These are phyloP conservation scores for Macrolepiota albuminosa DNA, from an alignment of 768 basidiomycete species.

Conservation along the genomic window DNA sequence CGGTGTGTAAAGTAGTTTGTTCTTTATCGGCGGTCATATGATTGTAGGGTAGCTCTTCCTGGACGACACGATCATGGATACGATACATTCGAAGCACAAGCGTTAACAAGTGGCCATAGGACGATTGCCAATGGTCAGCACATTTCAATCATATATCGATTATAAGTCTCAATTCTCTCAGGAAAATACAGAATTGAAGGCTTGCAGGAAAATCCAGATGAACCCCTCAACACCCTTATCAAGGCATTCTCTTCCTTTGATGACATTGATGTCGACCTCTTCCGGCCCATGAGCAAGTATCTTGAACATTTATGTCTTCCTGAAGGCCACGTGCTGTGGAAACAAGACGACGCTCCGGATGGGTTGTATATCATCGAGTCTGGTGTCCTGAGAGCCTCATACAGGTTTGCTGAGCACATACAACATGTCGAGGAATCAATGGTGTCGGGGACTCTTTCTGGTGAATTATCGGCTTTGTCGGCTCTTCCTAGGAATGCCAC, in stretches of 20 bases:
- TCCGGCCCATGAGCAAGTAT: slow-evolving; percentile 63
- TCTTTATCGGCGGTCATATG: not conserved
- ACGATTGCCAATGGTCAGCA: slow-evolving; percentile 59
- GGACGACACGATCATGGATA: slow-evolving; percentile 49
- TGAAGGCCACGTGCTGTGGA: slow-evolving; percentile 66
- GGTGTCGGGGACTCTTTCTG: slow-evolving; percentile 90
- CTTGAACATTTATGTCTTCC: slow-evolving; percentile 60
- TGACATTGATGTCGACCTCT: slow-evolving; percentile 48
- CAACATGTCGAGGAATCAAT: slow-evolving; percentile 80
- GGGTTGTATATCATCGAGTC: slow-evolving; percentile 88
- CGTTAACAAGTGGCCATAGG: slow-evolving; percentile 53
- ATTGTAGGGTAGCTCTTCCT: slow-evolving; percentile 42
- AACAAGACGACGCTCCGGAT: slow-evolving; percentile 66
- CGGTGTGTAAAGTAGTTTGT: slow-evolving; percentile 26
- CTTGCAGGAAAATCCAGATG: slow-evolving; percentile 31
- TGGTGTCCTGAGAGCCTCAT: slow-evolving; percentile 81
- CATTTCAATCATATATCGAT: not conserved
- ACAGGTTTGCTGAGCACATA: slow-evolving; percentile 68
- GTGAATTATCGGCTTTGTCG: slow-evolving; percentile 84
- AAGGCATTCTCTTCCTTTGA: slow-evolving; percentile 80
- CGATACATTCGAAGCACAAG: slow-evolving; percentile 33
- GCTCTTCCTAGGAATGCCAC: slow-evolving; percentile 80
- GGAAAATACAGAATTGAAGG: slow-evolving; percentile 26
- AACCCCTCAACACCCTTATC: slow-evolving; percentile 71
- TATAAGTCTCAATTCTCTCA: not conserved